phyloP scores from a whole-genome alignment of 176 grass and related monocot species.

The Eleusine coracana region DNA sequence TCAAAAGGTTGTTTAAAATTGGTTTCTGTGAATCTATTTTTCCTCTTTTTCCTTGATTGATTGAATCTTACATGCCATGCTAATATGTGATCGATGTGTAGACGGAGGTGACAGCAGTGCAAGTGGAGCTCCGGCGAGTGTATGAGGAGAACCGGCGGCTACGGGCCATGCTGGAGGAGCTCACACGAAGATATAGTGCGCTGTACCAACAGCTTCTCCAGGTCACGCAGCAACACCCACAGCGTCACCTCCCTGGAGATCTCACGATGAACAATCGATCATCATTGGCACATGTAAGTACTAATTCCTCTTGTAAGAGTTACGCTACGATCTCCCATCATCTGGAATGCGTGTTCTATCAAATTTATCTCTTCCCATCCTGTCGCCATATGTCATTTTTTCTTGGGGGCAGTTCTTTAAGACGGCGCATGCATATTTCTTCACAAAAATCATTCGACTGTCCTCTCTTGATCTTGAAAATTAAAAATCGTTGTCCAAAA shows the following conservation, averaged over 20 bases:
- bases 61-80: neutral
- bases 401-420: neutral
- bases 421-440: too few relatives aligned
- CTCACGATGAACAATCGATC: conserved; percentile 36
- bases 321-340: neutral
- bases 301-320: neutral
- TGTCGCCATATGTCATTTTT: neutral
- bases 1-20: conserved; percentile 30
- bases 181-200: conserved; percentile 46
- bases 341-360: neutral
- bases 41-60: neutral
- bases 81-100: neutral
- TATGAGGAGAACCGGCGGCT: conserved; percentile 53
- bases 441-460: neutral
- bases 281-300: conserved; percentile 32
- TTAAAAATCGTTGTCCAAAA: neutral
- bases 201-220: conserved; percentile 51
- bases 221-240: conserved; percentile 38
- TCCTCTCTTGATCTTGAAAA: neutral
- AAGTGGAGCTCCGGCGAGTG: conserved; percentile 42
- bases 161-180: conserved; percentile 48
- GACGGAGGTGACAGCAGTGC: conserved; percentile 33
- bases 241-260: conserved; percentile 36
- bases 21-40: neutral
- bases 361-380: neutral